These are phyloP conservation scores for Pseudoneurospora amorphoporcata DNA, from an alignment of 495 filamentous ascomycete species.

Conservation along the genomic window DNA sequence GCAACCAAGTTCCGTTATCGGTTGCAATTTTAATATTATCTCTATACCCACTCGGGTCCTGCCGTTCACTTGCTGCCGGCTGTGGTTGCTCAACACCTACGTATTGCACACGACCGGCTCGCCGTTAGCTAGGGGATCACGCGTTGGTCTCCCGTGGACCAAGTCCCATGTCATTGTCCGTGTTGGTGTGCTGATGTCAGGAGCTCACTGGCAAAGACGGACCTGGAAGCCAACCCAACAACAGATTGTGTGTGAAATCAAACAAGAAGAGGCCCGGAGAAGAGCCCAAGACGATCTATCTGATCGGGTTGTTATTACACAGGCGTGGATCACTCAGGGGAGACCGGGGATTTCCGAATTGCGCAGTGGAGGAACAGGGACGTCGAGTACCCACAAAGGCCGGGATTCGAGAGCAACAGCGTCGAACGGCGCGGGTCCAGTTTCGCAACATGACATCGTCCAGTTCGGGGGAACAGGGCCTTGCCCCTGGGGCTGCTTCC, in stretches of 20 bases:
- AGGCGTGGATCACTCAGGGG: not conserved
- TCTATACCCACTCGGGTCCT: not conserved
- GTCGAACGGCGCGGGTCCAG: not conserved
- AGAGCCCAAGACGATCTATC: not conserved
- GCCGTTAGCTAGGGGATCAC: not conserved
- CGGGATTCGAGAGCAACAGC: not conserved
- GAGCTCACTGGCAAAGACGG: not conserved
- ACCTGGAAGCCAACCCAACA: not conserved
- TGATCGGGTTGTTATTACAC: not conserved
- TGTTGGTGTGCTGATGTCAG: not conserved
- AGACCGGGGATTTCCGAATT: not conserved
- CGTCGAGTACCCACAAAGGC: not conserved
- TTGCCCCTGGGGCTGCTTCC: not conserved
- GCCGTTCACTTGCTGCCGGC: not conserved
- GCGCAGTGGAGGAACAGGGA: not conserved
- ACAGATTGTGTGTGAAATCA: not conserved
- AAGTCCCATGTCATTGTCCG: not conserved
- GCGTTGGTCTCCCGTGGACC: not conserved
- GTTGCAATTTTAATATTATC: not conserved
- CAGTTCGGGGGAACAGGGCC: not conserved
- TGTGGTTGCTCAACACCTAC: not conserved
- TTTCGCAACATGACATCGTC: not conserved
- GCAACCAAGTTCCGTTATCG: not conserved
- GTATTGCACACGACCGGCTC: not conserved
- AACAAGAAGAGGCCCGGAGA: not conserved